Conservation (phyloP, 2,329 filamentous ascomycete genomes). For the Nigrospora sphaerica region DNA sequence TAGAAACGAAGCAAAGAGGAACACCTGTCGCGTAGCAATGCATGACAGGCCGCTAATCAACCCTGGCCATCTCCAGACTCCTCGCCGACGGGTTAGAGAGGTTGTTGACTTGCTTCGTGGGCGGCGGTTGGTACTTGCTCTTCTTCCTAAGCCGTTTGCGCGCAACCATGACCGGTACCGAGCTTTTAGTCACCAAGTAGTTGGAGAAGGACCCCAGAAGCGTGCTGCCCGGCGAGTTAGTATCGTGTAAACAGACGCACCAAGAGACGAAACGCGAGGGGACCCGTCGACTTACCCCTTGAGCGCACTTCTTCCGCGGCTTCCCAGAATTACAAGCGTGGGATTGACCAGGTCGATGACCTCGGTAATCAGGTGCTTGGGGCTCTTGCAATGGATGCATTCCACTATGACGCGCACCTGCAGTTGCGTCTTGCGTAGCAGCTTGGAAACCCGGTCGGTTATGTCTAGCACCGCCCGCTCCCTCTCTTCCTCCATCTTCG, state of each 20-base stretch:
- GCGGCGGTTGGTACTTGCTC: constrained; percentile 67
- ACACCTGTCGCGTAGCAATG: no score
- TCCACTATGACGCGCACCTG: constrained; percentile 93
- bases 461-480: constrained; percentile 76
- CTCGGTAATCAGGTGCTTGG: constrained; percentile 92
- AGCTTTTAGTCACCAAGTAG: constrained; percentile 94
- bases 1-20: no score
- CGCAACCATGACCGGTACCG: constrained; percentile 96
- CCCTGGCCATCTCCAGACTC: constrained; percentile 64
- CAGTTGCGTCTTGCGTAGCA: constrained; percentile 83
- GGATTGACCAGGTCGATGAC: constrained; percentile 91
- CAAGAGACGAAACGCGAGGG: no score
- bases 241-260: no score
- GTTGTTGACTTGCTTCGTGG: constrained; percentile 73
- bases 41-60: constrained; percentile 46
- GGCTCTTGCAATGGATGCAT: constrained; percentile 96
- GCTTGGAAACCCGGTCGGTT: constrained; percentile 73
- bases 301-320: constrained; percentile 80
- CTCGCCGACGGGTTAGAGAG: constrained; percentile 61
- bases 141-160: constrained; percentile 84
- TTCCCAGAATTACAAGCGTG: constrained; percentile 88
- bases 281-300: constrained; percentile 63
- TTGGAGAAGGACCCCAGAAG: constrained; percentile 92
- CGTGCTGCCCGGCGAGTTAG: constrained; percentile 53
- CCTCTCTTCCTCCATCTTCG: constrained; percentile 69